Conservation (phyloP, 2,329 filamentous ascomycete species). For the Coniochaeta prunicola region DNA sequence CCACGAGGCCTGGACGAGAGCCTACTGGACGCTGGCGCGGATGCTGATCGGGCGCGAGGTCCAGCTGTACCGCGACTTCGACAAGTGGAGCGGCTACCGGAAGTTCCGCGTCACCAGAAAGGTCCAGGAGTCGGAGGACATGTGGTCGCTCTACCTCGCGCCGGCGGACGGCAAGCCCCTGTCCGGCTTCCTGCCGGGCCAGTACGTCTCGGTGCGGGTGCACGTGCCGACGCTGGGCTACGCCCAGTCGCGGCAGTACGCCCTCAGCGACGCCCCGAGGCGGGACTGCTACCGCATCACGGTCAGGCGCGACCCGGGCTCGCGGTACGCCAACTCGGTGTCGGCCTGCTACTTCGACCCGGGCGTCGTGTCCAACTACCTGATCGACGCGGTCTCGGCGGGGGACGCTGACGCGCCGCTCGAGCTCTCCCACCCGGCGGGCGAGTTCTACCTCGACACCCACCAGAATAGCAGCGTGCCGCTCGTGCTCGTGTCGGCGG, state of each 20-base stretch:
- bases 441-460: slow-evolving; percentile 51
- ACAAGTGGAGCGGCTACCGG: slow-evolving; percentile 60
- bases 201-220: slow-evolving; percentile 61
- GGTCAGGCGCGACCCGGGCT: slow-evolving; percentile 58
- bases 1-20: slow-evolving; percentile 60
- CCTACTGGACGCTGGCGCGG: slow-evolving; percentile 67
- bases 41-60: slow-evolving; percentile 63
- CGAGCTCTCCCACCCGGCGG: slow-evolving; percentile 59
- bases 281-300: slow-evolving; percentile 61
- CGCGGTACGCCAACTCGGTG: slow-evolving; percentile 34
- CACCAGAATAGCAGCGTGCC: slow-evolving; percentile 33
- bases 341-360: slow-evolving; percentile 41
- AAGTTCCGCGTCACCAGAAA: slow-evolving; percentile 60
- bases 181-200: slow-evolving; percentile 59
- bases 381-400: slow-evolving; percentile 53
- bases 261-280: slow-evolving; percentile 57
- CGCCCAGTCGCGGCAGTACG: slow-evolving; percentile 65
- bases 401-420: slow-evolving; percentile 60
- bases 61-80: slow-evolving; percentile 52
- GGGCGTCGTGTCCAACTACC: slow-evolving; percentile 62
- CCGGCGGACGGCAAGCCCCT: slow-evolving; percentile 55
- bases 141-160: slow-evolving; percentile 63
- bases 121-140: slow-evolving; percentile 58
- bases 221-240: slow-evolving; percentile 49
- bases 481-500: slow-evolving; percentile 54